Evolutionary conservation across 768 basidiomycete species (phyloP), one percentile per base, ranked within the genome.

Genomic region (Suillus subalutaceus): DNA sequence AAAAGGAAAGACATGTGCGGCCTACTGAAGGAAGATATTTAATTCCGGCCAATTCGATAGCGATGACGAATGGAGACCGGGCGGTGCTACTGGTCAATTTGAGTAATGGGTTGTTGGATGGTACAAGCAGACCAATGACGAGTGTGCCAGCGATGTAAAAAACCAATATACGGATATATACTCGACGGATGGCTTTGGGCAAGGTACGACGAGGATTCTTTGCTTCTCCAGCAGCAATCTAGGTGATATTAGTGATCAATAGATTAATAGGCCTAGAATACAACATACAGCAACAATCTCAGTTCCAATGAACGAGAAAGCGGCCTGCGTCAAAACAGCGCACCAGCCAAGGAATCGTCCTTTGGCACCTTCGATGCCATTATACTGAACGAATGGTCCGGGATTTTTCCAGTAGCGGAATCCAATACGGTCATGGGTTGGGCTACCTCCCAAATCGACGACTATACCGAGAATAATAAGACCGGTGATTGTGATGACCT

Each of bases 241-340:
- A 43, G 53, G 58, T 46, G 26, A n/a, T 32, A 44, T 20, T 57
- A 3, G 20, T 57, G n/a, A 57, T n/a, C 6, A 13, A 57, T 38
- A 2, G 2, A 57, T 37, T 38, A 6, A 38, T 2, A 53, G 30
- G 30, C 26, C 15, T 53, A n/a, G 35, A n/a, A 46, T 16, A n/a
- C 48, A 6, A 81, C 86, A 71, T 80, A 92, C 90, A 35, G 93
- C 93, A 48, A 97, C 94, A 72, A 97, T 95, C 77, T 98, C 96
- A 7, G 94, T 96, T 20, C 96, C 96, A 67, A 96, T 94, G 76
- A 84, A 96, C 13, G 93, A 94, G 82, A 96, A 97, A 18, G 93
- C 94, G 4, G 96, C 96, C 69, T 96, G 91, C 13, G 89, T 88
- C 79, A 96, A 79, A 65, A 90, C 89, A 0, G 85, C 76, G 84